Conservation (phyloP, 345 rosid genomes). For the Salix purpurea region DNA sequence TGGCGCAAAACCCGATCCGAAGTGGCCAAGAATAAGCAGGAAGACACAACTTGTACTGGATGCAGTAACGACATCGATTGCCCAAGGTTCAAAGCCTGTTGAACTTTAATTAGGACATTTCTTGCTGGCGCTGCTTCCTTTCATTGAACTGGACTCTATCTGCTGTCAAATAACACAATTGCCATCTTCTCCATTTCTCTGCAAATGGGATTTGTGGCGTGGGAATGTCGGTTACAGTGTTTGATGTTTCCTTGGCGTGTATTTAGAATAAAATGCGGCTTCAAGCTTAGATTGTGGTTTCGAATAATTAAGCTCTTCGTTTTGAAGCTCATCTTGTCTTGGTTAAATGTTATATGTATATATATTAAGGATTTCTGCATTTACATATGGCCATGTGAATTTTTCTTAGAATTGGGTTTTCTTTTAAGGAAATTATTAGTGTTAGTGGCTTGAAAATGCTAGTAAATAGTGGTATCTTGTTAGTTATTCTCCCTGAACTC, state of each 20-base stretch:
- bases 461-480: background rate
- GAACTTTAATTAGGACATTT: constrained; percentile 14
- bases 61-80: constrained; percentile 62
- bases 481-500: too few relatives aligned
- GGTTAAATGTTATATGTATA: background rate
- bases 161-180: too few relatives aligned
- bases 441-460: background rate
- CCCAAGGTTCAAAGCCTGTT: constrained; percentile 45
- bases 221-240: too few relatives aligned
- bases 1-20: constrained; percentile 58
- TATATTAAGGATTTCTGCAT: background rate
- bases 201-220: too few relatives aligned
- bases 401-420: background rate
- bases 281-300: too few relatives aligned
- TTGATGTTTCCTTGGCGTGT: too few relatives aligned
- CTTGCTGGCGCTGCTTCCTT: background rate
- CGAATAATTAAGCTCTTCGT: background rate
- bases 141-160: too few relatives aligned
- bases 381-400: too few relatives aligned
- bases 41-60: constrained; percentile 69
- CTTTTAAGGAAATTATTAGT: background rate
- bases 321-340: background rate
- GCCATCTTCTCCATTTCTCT: too few relatives aligned
- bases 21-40: constrained; percentile 62
- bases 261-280: too few relatives aligned